Evolutionary conservation across 2,329 filamentous ascomycete species (phyloP).

Genomic region (Lasiodiplodia hormozganensis): DNA sequence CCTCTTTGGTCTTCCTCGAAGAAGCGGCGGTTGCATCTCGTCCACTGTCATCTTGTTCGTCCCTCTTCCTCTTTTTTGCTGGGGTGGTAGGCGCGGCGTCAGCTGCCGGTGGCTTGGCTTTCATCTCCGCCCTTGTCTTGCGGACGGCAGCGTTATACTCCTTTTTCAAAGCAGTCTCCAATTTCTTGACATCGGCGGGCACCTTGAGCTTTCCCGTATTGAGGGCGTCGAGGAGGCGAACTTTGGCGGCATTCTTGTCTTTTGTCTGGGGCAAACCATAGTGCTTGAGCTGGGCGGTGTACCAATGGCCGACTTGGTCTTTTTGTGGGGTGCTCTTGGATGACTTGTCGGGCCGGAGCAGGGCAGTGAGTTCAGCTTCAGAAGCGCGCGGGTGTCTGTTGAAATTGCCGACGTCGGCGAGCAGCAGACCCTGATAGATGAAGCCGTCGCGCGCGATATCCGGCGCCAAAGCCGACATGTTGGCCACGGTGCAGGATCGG

Average conservation of each 20-base stretch:
- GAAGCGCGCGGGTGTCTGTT: conserved; percentile 42
- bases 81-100: conserved; percentile 29
- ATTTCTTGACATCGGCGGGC: conserved; percentile 54
- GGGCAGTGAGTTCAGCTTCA: conserved; percentile 39
- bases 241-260: conserved; percentile 64
- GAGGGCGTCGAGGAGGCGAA: conserved; percentile 65
- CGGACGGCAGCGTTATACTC: conserved; percentile 61
- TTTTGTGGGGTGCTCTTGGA: conserved; percentile 37
- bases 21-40: background rate
- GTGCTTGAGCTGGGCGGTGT: conserved; percentile 67
- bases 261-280: conserved; percentile 66
- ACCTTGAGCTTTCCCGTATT: conserved; percentile 57
- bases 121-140: conserved; percentile 53
- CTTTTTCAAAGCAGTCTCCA: conserved; percentile 65
- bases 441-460: conserved; percentile 40
- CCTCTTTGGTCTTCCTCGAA: background rate
- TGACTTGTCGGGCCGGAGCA: conserved; percentile 38
- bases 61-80: conserved; percentile 16
- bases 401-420: conserved; percentile 41
- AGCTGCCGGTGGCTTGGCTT: conserved; percentile 31
- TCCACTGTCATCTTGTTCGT: background rate
- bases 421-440: conserved; percentile 40
- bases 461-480: conserved; percentile 40
- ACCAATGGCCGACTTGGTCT: conserved; percentile 66
- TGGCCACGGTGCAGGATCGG: background rate